Conservation (phyloP, 345 rosid genomes). For the Citrus unshiu region DNA sequence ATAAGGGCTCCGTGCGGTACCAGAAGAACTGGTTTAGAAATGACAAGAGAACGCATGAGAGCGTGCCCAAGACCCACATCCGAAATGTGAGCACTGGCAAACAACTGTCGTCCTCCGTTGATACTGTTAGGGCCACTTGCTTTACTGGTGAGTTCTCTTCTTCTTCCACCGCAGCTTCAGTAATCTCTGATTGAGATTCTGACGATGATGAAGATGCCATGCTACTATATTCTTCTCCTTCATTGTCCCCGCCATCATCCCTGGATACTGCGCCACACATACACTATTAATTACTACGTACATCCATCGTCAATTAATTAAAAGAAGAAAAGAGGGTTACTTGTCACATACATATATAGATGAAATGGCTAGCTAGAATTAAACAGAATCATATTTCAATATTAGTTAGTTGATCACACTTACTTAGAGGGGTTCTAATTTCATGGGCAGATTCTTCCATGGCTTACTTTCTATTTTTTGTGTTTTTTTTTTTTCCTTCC, state of each 20-base stretch:
- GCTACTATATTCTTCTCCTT: slow-evolving; percentile 10
- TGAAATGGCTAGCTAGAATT: too few relatives aligned
- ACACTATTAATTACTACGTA: too few relatives aligned
- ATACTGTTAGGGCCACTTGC: slow-evolving; percentile 92
- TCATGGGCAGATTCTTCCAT: slow-evolving; percentile 41
- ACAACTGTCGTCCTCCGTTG: slow-evolving; percentile 76
- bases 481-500: background rate
- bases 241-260: background rate
- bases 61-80: slow-evolving; percentile 87
- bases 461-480: background rate
- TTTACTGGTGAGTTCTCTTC: slow-evolving; percentile 77
- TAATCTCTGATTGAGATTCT: slow-evolving; percentile 10
- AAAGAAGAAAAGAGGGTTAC: background rate
- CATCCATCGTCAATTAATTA: too few relatives aligned
- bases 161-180: slow-evolving; percentile 11
- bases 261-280: slow-evolving; percentile 19
- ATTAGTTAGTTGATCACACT: background rate
- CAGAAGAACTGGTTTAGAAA: slow-evolving; percentile 95
- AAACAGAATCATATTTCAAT: too few relatives aligned
- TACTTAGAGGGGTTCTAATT: slow-evolving; percentile 46
- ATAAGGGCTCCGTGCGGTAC: slow-evolving; percentile 88
- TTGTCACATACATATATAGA: too few relatives aligned
- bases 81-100: slow-evolving; percentile 88
- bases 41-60: slow-evolving; percentile 70
- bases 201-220: slow-evolving; percentile 26